Evolutionary conservation across 23 red algal genomes (phyloP).

Genomic region (Agarophyton chilense): DNA sequence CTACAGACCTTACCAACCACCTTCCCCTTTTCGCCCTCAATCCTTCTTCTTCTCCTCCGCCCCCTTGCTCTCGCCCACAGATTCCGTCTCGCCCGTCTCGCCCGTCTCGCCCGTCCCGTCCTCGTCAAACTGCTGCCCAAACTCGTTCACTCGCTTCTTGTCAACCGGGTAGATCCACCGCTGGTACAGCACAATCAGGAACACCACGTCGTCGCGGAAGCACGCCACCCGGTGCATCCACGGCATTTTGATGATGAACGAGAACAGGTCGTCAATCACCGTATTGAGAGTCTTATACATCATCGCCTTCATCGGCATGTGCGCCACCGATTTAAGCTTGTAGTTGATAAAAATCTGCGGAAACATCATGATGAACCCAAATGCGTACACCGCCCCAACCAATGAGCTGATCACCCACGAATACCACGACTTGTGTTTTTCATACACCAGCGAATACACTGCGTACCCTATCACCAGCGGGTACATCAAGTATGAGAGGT

Average conservation of each 20-base stretch:
- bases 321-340: conserved; percentile 94
- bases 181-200: conserved; percentile 90
- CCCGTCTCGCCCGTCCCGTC: conserved; percentile 14
- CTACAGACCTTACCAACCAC: too few species aligned
- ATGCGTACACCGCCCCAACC: conserved; percentile 95
- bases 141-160: conserved; percentile 92
- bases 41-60: conserved; percentile 2
- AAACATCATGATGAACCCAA: conserved; percentile 98
- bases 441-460: conserved; percentile 85
- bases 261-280: conserved; percentile 94
- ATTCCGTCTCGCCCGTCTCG: neutral
- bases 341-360: conserved; percentile 99
- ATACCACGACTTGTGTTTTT: conserved; percentile 91
- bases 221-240: conserved; percentile 89
- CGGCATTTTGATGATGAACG: conserved; percentile 99
- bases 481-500: conserved; percentile 74
- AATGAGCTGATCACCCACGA: conserved; percentile 86
- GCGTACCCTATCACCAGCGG: conserved; percentile 76
- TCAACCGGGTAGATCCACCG: conserved; percentile 92
- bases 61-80: neutral
- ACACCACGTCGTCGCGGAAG: conserved; percentile 95
- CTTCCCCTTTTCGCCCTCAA: too few species aligned
- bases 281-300: conserved; percentile 97
- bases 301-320: conserved; percentile 95
- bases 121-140: conserved; percentile 82